Conservation (phyloP, 345 rosid genomes). For the Lumnitzera racemosa region DNA sequence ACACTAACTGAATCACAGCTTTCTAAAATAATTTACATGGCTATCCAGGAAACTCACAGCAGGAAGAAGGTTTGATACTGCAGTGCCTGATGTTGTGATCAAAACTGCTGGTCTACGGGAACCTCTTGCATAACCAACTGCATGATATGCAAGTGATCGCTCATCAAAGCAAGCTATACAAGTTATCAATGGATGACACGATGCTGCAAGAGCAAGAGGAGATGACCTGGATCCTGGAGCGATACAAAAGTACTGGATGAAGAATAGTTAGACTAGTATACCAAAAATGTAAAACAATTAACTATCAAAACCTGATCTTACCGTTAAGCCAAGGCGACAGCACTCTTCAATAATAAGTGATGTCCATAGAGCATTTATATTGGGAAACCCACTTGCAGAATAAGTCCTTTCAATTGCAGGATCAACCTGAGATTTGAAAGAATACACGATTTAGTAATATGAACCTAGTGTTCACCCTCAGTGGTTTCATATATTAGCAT, state of each 20-base stretch:
- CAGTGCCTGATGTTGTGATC: conserved; percentile 95
- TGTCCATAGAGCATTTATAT: conserved; percentile 86
- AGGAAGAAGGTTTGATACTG: conserved; percentile 96
- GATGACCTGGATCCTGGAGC: conserved; percentile 98
- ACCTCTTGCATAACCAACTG: conserved; percentile 87
- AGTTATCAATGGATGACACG: conserved; percentile 60
- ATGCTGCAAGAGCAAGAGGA: conserved; percentile 91
- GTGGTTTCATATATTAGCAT: too few relatives aligned
- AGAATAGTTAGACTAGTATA: conserved; percentile 27
- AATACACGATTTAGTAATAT: conserved; percentile 7
- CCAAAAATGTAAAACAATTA: conserved; percentile 13
- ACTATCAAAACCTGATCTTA: conserved; percentile 23
- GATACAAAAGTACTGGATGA: conserved; percentile 77
- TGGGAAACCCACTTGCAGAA: conserved; percentile 37
- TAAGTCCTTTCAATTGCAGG: conserved; percentile 29
- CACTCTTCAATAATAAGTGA: conserved; percentile 86
- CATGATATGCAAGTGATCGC: conserved; percentile 93
- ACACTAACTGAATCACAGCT: too few relatives aligned
- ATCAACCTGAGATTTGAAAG: conserved; percentile 52
- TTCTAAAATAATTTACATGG: not conserved
- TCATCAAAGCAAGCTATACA: conserved; percentile 89
- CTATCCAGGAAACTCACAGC: conserved; percentile 56
- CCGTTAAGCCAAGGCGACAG: conserved; percentile 83
- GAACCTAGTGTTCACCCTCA: too few relatives aligned
- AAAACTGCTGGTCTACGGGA: conserved; percentile 72